phyloP scores from a whole-genome alignment of 2,329 filamentous ascomycete species.

The Phaeoacremonium minimum region DNA sequence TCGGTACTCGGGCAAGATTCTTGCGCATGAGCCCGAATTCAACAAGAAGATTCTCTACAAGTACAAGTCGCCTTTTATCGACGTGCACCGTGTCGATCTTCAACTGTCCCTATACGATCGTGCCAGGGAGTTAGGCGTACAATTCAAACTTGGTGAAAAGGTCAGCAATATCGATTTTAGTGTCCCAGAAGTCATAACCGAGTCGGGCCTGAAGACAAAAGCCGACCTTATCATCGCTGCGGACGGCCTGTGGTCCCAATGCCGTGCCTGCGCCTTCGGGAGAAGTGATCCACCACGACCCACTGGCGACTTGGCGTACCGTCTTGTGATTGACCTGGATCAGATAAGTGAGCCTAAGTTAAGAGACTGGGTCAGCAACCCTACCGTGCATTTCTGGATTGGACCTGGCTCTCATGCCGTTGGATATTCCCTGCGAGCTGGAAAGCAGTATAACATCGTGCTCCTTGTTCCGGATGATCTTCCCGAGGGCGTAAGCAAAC shows the following conservation, averaged over 20 bases:
- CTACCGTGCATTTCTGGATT: conserved; percentile 57
- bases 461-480: conserved; percentile 58
- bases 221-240: conserved; percentile 59
- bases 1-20: conserved; percentile 20
- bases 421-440: conserved; percentile 55
- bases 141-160: conserved; percentile 40
- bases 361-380: conserved; percentile 45
- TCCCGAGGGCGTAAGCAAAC: conserved; percentile 38
- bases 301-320: conserved; percentile 63
- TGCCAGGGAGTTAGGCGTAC: conserved; percentile 48
- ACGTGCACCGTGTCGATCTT: conserved; percentile 57
- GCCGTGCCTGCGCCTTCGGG: conserved; percentile 42
- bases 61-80: conserved; percentile 20
- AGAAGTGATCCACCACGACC: conserved; percentile 43
- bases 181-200: conserved; percentile 31
- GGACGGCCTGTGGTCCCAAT: conserved; percentile 61
- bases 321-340: conserved; percentile 50
- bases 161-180: conserved; percentile 45
- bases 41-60: conserved; percentile 16
- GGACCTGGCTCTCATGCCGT: conserved; percentile 59
- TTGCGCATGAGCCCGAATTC: conserved; percentile 21
- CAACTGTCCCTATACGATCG: conserved; percentile 47
- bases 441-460: conserved; percentile 61
- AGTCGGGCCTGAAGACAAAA: conserved; percentile 27
- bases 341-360: conserved; percentile 48